Evolutionary conservation across 805 yeast genomes (phyloP), one percentile per base, ranked within the genome.

Genomic region (Scheffersomyces lignosus): DNA sequence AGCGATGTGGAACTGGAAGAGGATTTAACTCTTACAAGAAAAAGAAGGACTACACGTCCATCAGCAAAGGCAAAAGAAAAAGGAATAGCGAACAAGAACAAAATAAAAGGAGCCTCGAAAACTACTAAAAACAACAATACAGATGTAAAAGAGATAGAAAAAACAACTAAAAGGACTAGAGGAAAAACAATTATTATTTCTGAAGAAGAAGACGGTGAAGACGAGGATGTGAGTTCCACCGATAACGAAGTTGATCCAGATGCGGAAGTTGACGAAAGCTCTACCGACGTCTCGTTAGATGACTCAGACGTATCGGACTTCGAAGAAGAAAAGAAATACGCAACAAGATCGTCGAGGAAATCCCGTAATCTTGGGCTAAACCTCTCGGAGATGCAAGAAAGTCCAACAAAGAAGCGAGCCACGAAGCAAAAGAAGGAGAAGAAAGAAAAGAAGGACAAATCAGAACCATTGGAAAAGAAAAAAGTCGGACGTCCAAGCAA

Each of bases 401-500:
- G 9, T 20, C 24, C 24, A 20, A 10, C 24, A 10, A 20, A 20
- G 7, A 22, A 8, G 13, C 24, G 4, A 29, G 24, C 7, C 10
- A 20, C 24, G 24, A 7, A 20, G 10, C 12, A 14, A 14, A 28
- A 18, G 38, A 33, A 29, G 33, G 25, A 23, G 33, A 29, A 27
- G 20, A 8, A 35, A 26, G 13, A 40, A 30, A 15, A 18, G 15
- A 26, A 31, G 31, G 29, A n/a, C n/a, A n/a, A n/a, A n/a, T n/a
- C n/a, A n/a, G n/a, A n/a, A n/a, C n/a, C n/a, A n/a, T n/a, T n/a
- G 12, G 28, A 29, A 13, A 45, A 29, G 17, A 32, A 41, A 29
- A 41, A 38, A 26, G 57, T 55, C 3, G 64, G 65, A 5, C 43
- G 64, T 33, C 64, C 64, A 8, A 51, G 59, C 15, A 60, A 56